Evolutionary conservation across 2,329 filamentous ascomycete species (phyloP), one percentile per base, ranked within the genome.

Genomic region (Alternaria incomplexa): DNA sequence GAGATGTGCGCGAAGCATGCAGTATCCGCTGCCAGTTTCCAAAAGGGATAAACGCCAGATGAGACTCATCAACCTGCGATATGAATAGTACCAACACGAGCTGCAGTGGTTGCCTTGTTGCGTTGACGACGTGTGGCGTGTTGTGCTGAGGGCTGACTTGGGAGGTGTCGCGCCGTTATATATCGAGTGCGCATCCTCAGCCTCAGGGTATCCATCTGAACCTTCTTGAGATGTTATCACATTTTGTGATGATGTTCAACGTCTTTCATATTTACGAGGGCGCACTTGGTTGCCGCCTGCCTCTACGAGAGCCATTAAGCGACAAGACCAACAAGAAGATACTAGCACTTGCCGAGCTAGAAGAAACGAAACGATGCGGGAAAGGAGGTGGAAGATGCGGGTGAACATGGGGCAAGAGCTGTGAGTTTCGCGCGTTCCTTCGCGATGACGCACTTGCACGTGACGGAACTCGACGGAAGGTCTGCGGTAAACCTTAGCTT

Each of bases 81-180:
- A 55, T 47, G 30, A 59, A 60, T 67, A 62, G 66, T 26, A 64
- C 47, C 45, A 59, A n/a, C 46, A 46, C 45, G 52, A 40, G 67
- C 67, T 68, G 67, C 67, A 63, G 62, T 61, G 57, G 69, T 60
- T 72, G 71, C 69, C 71, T 73, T 66, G 64, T 53, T 61, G 50
- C 20, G 17, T 36, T 40, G 52, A 66, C 62, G 65, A 63, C 61
- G 63, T 54, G 61, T 50, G 51, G 48, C 45, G 20, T 28, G 48
- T 28, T 58, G 48, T 55, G 56, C 56, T 58, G 52, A 56, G 52
- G 56, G 58, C 56, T 47, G 62, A 43, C 53, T 59, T 43, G 43
- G 47, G 60, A 54, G 50, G 47, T 46, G 13, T 22, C n/a, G 28
- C 26, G 51, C 20, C 63, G 45, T 26, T 66, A 66, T 72, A 71